phyloP scores from a whole-genome alignment of 306 rosid species.

The Lathyrus sativus region DNA sequence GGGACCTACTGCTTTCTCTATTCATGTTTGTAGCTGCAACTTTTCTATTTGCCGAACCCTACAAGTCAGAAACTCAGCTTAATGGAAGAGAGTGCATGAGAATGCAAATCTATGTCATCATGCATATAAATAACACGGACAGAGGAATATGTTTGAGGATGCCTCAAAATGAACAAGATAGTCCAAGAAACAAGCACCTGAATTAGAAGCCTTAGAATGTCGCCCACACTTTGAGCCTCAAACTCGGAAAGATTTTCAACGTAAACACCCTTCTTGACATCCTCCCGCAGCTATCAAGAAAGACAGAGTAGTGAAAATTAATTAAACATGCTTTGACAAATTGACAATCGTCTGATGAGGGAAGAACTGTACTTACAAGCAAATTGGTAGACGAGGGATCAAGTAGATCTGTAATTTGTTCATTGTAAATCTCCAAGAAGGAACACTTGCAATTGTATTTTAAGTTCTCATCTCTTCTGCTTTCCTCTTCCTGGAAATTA shows the following conservation, averaged over 20 bases:
- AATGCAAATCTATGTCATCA: conserved; percentile 12
- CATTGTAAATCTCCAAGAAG: conserved; percentile 94
- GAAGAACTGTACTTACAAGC: conserved; percentile 64
- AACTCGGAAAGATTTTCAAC: conserved; percentile 95
- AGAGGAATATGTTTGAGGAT: conserved; percentile 16
- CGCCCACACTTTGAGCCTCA: conserved; percentile 79
- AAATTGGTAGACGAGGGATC: conserved; percentile 89
- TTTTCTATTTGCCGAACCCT: conserved; percentile 97
- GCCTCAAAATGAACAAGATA: conserved; percentile 33
- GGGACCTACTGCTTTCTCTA: conserved; percentile 98
- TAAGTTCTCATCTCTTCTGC: conserved; percentile 79
- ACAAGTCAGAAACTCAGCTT: conserved; percentile 40
- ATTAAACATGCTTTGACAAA: conserved; percentile 15
- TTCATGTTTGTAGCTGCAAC: conserved; percentile 99
- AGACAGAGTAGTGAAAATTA: conserved; percentile 18
- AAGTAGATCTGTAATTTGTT: conserved; percentile 90
- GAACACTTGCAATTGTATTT: conserved; percentile 96
- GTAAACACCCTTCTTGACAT: conserved; percentile 85
- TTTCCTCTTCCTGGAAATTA: conserved; percentile 89
- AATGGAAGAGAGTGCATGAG: conserved; percentile 34
- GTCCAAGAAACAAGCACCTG: conserved; percentile 54
- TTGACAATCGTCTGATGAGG: conserved; percentile 18
- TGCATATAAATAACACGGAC: conserved; percentile 24
- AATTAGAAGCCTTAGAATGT: conserved; percentile 75
- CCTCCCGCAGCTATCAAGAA: conserved; percentile 80